Conservation (phyloP, 768 basidiomycete genomes). For the Leccinum subtestaceum region DNA sequence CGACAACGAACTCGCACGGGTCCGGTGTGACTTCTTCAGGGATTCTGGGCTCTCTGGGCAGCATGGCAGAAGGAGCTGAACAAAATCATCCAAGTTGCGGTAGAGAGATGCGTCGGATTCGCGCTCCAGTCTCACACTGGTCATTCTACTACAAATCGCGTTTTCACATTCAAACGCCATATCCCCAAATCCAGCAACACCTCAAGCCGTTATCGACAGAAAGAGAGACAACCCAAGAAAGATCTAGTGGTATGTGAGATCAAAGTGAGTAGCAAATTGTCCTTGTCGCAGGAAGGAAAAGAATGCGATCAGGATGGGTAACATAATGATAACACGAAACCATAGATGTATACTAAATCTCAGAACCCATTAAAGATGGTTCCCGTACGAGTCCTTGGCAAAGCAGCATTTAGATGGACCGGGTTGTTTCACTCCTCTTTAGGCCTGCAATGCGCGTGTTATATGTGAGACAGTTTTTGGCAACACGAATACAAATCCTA, state of each 20-base stretch:
- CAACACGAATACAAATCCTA: conserved; percentile 13
- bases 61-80: conserved; percentile 12
- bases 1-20: conserved; percentile 54
- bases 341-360: conserved; percentile 11
- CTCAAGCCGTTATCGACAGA: conserved; percentile 11
- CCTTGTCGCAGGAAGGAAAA: conserved; percentile 11
- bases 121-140: neutral
- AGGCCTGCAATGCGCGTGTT: conserved; percentile 21
- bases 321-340: conserved; percentile 16
- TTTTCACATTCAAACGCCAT: neutral
- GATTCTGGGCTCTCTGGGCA: conserved; percentile 6
- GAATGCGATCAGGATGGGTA: conserved; percentile 14
- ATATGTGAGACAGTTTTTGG: neutral
- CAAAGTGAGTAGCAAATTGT: conserved; percentile 13
- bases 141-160: conserved; percentile 1
- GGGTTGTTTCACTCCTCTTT: conserved; percentile 32
- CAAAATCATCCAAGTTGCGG: neutral
- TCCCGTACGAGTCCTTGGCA: neutral
- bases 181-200: conserved; percentile 4
- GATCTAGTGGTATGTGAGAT: conserved; percentile 11
- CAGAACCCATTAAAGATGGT: conserved; percentile 14
- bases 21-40: conserved; percentile 1
- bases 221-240: conserved; percentile 7
- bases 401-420: neutral
- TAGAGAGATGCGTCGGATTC: neutral